Evolutionary conservation across 352 stramenopile genomes (phyloP), one percentile per base, ranked within the genome.

Genomic region (Peronospora tabacina): DNA sequence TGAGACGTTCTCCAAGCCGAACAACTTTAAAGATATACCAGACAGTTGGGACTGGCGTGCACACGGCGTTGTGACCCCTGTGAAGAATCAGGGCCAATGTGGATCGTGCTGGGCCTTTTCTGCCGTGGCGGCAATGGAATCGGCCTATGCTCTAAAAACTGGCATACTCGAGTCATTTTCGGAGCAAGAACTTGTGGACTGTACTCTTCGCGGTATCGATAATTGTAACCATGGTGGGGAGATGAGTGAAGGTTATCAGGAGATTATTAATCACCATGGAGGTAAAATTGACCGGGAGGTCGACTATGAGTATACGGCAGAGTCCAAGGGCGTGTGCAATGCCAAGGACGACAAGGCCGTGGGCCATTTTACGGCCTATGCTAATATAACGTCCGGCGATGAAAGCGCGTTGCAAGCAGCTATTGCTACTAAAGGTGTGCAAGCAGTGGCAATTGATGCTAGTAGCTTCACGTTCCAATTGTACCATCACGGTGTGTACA

Each of bases 121-220:
- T 8, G 89, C 97, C 2, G 98, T 96, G 5, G 97, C 96, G 11
- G 86, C 94, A 1, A 94, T 99, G 50, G 97, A 99, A 73, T 94
- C 95, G 8, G 91, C 90, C 19, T 89, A 97, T 44, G 97, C 90
- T 55, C 73, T 98, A 16, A 73, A 90, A 17, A 97, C 64, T 28
- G 85, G 86, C 20, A 84, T 83, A 49, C 80, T 99, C 0, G 63
- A 94, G 15, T 85, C 72, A 39, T 72, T 99, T 17, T 98, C 90
- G 24, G 97, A 99, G 68, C 97, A 99, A 68, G 83, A 99, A 49
- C 85, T 99, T 9, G 85, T 99, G 34, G 93, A 98, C 70, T 99
- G 96, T 61, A 94, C 98, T 41, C 30, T 90, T 49, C 81, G 81
- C 52, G 81, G 87, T 33, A 87, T 98, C 73, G 79, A 95, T 56